Percentiles rank a stretch among this genome's conserved stretches.
These are phyloP conservation scores for Ceratocystis diversiconidia DNA, from an alignment of 2,329 filamentous ascomycete genomes.

Conservation along the genomic window DNA sequence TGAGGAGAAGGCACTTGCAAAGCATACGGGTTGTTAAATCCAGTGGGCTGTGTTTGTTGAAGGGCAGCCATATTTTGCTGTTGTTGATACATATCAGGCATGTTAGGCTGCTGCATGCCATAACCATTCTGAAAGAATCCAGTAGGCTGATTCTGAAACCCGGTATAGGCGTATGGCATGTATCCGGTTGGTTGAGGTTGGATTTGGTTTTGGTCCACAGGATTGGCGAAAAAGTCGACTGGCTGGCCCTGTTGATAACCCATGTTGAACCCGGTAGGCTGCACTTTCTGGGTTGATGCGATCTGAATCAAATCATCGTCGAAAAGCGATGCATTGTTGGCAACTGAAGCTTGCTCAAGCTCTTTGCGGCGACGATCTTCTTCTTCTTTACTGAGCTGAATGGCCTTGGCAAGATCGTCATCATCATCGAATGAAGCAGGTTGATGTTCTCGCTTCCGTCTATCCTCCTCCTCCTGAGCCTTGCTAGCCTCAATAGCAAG, in stretches of 20 bases:
- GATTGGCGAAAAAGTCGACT: conserved; percentile 95
- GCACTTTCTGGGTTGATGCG: conserved; percentile 42
- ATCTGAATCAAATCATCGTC: conserved; percentile 56
- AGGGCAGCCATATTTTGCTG: conserved; percentile 29
- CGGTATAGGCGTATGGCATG: conserved; percentile 42
- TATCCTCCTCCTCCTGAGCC: conserved; percentile 83
- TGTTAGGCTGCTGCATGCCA: conserved; percentile 48
- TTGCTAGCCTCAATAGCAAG: conserved; percentile 92
- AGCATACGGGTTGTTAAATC: conserved; percentile 38
- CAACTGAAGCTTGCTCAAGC: conserved; percentile 50
- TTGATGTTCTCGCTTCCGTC: conserved; percentile 53
- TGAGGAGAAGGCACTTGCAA: conserved; percentile 31
- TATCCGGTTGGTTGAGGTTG: conserved; percentile 71
- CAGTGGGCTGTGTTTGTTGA: conserved; percentile 39
- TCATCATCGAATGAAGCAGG: conserved; percentile 45
- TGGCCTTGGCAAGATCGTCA: conserved; percentile 85
- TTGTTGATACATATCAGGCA: conserved; percentile 55
- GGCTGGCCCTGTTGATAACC: conserved; percentile 94
- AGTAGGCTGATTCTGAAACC: conserved; percentile 35
- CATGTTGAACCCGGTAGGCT: conserved; percentile 84
- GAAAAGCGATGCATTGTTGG: conserved; percentile 75
- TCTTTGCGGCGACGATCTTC: conserved; percentile 80
- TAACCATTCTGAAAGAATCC: conserved; percentile 54
- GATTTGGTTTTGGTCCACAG: conserved; percentile 62
- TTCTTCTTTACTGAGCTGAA: conserved; percentile 87